A percentile compares a stretch with the other conserved stretches of the same genome.
Conservation (phyloP, 768 basidiomycete species). For the Pulveroboletus frians region DNA sequence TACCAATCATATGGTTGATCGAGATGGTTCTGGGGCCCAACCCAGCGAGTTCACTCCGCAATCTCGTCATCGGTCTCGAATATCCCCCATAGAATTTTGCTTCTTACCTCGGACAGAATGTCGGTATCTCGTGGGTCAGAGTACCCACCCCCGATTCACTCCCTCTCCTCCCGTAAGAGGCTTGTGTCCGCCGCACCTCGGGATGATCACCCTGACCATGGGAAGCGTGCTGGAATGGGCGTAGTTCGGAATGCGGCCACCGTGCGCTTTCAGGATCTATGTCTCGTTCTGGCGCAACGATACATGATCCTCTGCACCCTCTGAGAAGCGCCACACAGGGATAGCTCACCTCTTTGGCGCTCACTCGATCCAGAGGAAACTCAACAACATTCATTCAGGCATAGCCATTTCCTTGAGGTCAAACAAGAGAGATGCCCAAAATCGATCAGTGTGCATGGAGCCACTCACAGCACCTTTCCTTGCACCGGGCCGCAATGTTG, state of each 20-base stretch:
- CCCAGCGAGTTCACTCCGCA: constrained; percentile 2
- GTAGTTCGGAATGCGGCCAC: not conserved
- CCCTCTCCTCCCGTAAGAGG: constrained; percentile 9
- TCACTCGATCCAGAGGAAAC: constrained; percentile 12
- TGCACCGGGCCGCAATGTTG: constrained; percentile 1
- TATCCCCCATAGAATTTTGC: not conserved
- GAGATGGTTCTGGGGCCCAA: not conserved
- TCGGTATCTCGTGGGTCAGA: not conserved
- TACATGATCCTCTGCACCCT: not conserved
- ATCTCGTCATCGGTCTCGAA: constrained; percentile 6
- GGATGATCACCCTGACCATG: constrained; percentile 13
- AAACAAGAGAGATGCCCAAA: not conserved
- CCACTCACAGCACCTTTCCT: not conserved
- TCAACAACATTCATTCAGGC: not conserved
- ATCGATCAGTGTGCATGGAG: not conserved
- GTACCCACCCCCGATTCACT: constrained; percentile 3
- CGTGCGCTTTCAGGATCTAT: constrained; percentile 3
- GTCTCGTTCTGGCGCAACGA: constrained; percentile 1
- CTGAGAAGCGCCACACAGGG: not conserved
- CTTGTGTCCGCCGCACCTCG: not conserved
- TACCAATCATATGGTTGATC: not conserved
- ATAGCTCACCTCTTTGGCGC: not conserved
- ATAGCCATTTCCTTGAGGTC: not conserved
- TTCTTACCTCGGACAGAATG: not conserved
- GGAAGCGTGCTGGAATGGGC: constrained; percentile 4